Evolutionary conservation across 2,329 filamentous ascomycete genomes (phyloP).

Genomic region (Neoscytalidium dimidiatum): DNA sequence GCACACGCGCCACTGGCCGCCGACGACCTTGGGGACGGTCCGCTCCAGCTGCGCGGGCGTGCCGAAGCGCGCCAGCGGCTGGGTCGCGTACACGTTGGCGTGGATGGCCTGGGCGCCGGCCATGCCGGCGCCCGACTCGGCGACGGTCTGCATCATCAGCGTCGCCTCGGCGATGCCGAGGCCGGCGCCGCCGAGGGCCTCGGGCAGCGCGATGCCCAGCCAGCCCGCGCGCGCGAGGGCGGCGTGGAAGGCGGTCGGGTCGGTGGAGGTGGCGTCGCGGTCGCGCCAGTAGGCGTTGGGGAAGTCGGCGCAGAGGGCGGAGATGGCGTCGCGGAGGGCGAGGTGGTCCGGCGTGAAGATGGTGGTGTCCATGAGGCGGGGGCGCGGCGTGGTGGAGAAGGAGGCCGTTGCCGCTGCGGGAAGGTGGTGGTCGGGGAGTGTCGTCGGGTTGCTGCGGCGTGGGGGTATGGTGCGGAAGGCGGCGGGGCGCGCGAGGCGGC

Average conservation of each 20-base stretch:
- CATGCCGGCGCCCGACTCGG: slow-evolving; percentile 77
- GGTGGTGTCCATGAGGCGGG: slow-evolving; percentile 66
- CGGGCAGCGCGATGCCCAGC: slow-evolving; percentile 78
- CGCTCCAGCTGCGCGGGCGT: slow-evolving; percentile 62
- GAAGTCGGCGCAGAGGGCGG: slow-evolving; percentile 69
- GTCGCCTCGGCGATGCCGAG: slow-evolving; percentile 79
- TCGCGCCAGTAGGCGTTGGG: slow-evolving; percentile 73
- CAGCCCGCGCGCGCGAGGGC: slow-evolving; percentile 74
- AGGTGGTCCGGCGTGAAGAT: slow-evolving; percentile 74
- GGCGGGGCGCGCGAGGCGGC: not conserved
- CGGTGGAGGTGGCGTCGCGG: slow-evolving; percentile 67
- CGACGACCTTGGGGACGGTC: slow-evolving; percentile 71
- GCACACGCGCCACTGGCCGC: slow-evolving; percentile 54
- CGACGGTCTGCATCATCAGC: slow-evolving; percentile 84
- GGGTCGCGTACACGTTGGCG: slow-evolving; percentile 60
- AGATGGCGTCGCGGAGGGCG: slow-evolving; percentile 69
- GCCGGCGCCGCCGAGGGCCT: slow-evolving; percentile 71
- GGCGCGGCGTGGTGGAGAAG: not conserved
- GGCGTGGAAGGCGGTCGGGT: slow-evolving; percentile 75
- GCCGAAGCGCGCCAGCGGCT: slow-evolving; percentile 70
- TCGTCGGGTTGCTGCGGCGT: not conserved
- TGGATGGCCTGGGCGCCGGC: slow-evolving; percentile 63
- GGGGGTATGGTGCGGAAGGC: not conserved
- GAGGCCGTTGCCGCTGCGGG: not conserved
- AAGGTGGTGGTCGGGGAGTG: not conserved